Evolutionary conservation across 2,329 filamentous ascomycete genomes (phyloP).

Genomic region (Fusarium sp.): DNA sequence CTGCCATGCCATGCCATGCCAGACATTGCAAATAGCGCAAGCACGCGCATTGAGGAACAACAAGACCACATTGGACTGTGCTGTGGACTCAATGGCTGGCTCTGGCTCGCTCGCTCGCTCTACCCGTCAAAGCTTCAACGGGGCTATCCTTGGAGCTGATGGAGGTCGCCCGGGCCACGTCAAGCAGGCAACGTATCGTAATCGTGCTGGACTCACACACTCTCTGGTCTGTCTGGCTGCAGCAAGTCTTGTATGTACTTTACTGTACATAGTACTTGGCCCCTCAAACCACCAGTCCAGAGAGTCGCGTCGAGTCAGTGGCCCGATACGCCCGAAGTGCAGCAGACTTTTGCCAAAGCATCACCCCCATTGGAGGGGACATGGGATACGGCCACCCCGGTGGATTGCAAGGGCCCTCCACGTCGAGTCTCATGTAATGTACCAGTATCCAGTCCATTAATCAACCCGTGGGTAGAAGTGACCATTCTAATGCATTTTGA

Average conservation of each 20-base stretch:
- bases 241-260: neutral
- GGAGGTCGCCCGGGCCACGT: slow-evolving; percentile 35
- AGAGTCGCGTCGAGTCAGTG: slow-evolving; percentile 31
- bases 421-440: slow-evolving; percentile 28
- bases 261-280: neutral
- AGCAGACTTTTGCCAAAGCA: slow-evolving; percentile 40
- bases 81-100: slow-evolving; percentile 26
- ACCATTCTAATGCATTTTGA: slow-evolving; percentile 10
- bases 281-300: slow-evolving; percentile 20
- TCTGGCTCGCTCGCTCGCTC: neutral
- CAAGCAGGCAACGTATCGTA: slow-evolving; percentile 3
- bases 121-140: slow-evolving; percentile 28
- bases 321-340: slow-evolving; percentile 37
- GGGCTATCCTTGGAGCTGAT: slow-evolving; percentile 33
- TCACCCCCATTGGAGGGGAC: slow-evolving; percentile 40
- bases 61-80: slow-evolving; percentile 4
- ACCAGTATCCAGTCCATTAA: slow-evolving; percentile 30
- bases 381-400: slow-evolving; percentile 34
- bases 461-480: slow-evolving; percentile 32
- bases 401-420: slow-evolving; percentile 42
- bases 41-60: slow-evolving; percentile 8
- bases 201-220: neutral
- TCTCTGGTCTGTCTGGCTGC: slow-evolving; percentile 10
- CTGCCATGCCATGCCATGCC: neutral
- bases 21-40: neutral